Conservation (phyloP, 2,329 filamentous ascomycete genomes). For the Colletotrichum sp. region DNA sequence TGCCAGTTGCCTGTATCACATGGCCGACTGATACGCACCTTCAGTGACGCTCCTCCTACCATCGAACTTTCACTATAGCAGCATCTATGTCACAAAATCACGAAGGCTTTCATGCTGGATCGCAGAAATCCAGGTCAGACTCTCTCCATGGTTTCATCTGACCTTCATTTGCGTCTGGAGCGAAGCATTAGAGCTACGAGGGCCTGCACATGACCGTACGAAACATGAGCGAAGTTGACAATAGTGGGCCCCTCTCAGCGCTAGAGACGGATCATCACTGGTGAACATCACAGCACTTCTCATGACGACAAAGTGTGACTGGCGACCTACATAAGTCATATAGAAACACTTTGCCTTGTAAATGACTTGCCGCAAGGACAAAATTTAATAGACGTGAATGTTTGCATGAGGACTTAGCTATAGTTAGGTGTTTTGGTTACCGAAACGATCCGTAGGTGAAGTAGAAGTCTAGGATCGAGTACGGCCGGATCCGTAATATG, state of each 20-base stretch:
- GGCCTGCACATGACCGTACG: neutral
- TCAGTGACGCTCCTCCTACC: neutral
- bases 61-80: neutral
- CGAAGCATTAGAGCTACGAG: neutral
- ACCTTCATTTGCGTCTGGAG: neutral
- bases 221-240: neutral
- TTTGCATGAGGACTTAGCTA: neutral
- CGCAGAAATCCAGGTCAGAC: neutral
- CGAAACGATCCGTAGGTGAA: neutral
- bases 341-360: rapidly evolving
- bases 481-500: neutral
- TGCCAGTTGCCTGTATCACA: neutral
- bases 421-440: neutral
- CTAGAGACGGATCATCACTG: neutral
- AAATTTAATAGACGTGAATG: neutral
- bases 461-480: neutral
- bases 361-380: neutral
- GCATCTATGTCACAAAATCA: rapidly evolving
- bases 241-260: neutral
- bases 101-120: neutral
- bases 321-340: neutral
- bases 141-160: neutral
- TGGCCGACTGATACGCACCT: neutral
- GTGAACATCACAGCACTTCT: neutral
- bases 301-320: neutral